Conservation (phyloP, 495 filamentous ascomycete genomes). For the Elasticomyces elasticus region DNA sequence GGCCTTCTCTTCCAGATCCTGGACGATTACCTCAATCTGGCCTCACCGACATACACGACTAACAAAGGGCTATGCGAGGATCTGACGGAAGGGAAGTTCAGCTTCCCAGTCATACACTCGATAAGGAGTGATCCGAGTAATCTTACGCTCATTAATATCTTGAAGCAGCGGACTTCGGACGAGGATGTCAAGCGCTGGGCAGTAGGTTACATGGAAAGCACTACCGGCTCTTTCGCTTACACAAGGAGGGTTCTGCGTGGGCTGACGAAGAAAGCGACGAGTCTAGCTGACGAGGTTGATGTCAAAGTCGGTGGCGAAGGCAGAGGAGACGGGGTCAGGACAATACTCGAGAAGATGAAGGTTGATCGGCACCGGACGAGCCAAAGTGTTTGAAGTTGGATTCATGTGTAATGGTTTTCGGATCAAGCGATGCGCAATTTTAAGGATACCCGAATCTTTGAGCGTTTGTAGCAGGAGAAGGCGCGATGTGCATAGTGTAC, state of each 20-base stretch:
- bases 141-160: constrained; percentile 77
- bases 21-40: constrained; percentile 89
- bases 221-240: constrained; percentile 83
- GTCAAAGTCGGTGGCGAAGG: constrained; percentile 20
- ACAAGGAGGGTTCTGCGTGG: constrained; percentile 59
- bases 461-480: neutral
- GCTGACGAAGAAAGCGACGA: constrained; percentile 54
- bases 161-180: constrained; percentile 78
- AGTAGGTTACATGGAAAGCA: constrained; percentile 81
- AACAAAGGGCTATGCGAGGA: constrained; percentile 97
- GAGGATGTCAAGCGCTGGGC: constrained; percentile 87
- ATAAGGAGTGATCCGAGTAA: constrained; percentile 74
- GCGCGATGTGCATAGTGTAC: neutral
- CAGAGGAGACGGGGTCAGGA: constrained; percentile 3
- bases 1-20: constrained; percentile 70
- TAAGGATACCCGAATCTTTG: too few species aligned
- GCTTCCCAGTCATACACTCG: constrained; percentile 90
- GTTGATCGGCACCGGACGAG: neutral
- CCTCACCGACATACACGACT: constrained; percentile 52
- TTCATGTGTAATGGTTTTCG: neutral
- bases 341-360: constrained; percentile 8
- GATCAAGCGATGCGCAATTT: too few species aligned
- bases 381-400: neutral
- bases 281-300: constrained; percentile 60
- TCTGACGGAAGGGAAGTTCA: constrained; percentile 96